Base-by-base conservation (phyloP, 371 early-diverging fungal species). In the Paraphysoderma sedebokerense region DNA sequence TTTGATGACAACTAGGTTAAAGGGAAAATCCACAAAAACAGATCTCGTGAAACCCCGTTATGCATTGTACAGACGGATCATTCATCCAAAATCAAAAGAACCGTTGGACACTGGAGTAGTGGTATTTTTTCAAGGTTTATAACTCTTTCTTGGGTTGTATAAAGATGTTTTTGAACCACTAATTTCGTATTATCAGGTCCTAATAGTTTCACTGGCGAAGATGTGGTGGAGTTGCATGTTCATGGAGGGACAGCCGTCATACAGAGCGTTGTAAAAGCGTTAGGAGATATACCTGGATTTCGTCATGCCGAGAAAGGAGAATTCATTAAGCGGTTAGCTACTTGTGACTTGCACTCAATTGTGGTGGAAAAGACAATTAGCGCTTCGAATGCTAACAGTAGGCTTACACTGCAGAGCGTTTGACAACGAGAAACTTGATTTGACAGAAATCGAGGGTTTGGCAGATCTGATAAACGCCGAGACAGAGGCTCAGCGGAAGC, bases 391-490 rank as follows among this genome's bases (percentile, higher is more conserved):
- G 2, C 5, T 15, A n/a, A n/a, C n/a, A n/a, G n/a, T n/a, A 15
- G 34, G 9, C 31, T 24, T 52, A n/a, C 17, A 5, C 19, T 15
- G 0, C 50, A 77, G 79, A 49, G 81, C 85, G 0, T 82, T 86
- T 53, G 76, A 80, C 38, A 81, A 82, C 52, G 73, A 76, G 54
- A 85, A 82, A 44, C 48, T 84, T 44, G 85, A 84, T 58, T 59
- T 87, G 36, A 83, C 87, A 0, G 73, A 77, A 49, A 57, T 84
- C 6, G 87, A 87, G 57, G 87, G 85, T 0, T 52, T 84, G 15
- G 77, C 82, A 0, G 87, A 85, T 61, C 53, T 85, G 24, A 54
- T 87, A 9, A 81, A 82, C 54, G 85, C 87, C 29, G 85, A 87
- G 52, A 87, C 87, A 15, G 81, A 84, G 47, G 71, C 74, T 5